Conservation (phyloP, 1,284 basidiomycete genomes). For the Ceratobasidium sp. region DNA sequence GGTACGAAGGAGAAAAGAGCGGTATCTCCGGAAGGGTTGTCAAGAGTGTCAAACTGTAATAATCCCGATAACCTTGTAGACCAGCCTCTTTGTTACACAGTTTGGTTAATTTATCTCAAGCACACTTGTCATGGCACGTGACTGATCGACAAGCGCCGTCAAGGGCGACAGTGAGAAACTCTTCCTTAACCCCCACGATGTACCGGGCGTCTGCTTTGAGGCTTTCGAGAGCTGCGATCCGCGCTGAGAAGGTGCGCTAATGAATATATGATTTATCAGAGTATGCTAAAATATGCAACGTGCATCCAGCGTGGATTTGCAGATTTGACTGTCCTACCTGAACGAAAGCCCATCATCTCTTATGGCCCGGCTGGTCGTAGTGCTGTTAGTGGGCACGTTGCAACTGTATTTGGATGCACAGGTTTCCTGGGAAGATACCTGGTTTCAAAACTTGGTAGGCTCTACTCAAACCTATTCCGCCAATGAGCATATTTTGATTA, state of each 20-base stretch:
- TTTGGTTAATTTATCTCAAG: conserved; percentile 14
- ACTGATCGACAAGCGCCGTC: conserved; percentile 7
- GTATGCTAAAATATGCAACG: neutral
- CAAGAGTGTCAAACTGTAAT: conserved; percentile 75
- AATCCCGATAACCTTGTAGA: neutral
- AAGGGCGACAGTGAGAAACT: conserved; percentile 20
- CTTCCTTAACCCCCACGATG: conserved; percentile 22
- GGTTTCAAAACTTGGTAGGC: conserved; percentile 86
- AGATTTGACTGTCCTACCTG: conserved; percentile 41
- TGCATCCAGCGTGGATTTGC: conserved; percentile 29
- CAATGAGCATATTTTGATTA: conserved; percentile 30
- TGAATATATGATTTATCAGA: neutral
- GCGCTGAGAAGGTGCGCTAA: conserved; percentile 24
- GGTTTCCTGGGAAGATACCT: conserved; percentile 96
- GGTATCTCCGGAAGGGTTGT: conserved; percentile 84
- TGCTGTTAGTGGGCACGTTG: conserved; percentile 86
- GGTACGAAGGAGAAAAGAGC: conserved; percentile 60
- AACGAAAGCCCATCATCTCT: conserved; percentile 68
- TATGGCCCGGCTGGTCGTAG: conserved; percentile 85
- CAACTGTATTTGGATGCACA: conserved; percentile 96
- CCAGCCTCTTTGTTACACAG: neutral
- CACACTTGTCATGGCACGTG: conserved; percentile 19
- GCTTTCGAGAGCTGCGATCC: conserved; percentile 22
- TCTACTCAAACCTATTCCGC: conserved; percentile 28
- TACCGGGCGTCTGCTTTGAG: conserved; percentile 28